These are phyloP conservation scores for Takakia lepidozioides DNA, from an alignment of 225 moss, liverwort and hornwort species.

Conservation along the genomic window DNA sequence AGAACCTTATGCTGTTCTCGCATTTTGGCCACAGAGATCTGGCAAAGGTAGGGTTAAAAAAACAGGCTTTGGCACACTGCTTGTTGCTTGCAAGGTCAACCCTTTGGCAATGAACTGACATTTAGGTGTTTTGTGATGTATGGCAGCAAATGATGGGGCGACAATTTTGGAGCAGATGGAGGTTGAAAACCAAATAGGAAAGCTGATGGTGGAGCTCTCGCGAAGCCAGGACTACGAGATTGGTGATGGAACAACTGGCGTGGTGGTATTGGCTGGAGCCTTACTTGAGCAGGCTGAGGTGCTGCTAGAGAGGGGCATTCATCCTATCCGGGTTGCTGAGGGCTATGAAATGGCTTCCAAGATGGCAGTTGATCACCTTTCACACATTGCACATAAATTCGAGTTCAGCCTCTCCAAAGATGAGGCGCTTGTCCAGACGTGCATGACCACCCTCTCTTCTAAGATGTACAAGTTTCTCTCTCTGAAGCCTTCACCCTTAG, in stretches of 20 bases:
- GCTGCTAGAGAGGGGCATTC: slow-evolving; percentile 87
- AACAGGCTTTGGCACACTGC: too few relatives aligned
- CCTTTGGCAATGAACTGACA: too few relatives aligned
- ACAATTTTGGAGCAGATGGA: slow-evolving; percentile 99
- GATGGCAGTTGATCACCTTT: slow-evolving; percentile 81
- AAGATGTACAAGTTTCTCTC: too few relatives aligned
- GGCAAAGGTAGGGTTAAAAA: too few relatives aligned
- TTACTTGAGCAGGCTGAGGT: slow-evolving; percentile 94
- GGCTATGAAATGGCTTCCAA: slow-evolving; percentile 99
- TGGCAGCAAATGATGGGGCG: slow-evolving; percentile 96
- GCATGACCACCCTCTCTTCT: slow-evolving; percentile 99
- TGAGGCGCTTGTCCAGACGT: slow-evolving; percentile 95
- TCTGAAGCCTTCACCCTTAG: too few relatives aligned
- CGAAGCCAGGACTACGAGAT: slow-evolving; percentile 98
- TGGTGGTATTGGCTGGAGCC: slow-evolving; percentile 94
- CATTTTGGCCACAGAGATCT: too few relatives aligned
- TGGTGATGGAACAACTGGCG: slow-evolving; percentile 95
- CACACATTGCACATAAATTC: slow-evolving; percentile 75
- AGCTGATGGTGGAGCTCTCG: slow-evolving; percentile 99
- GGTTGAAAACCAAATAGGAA: slow-evolving; percentile 95
- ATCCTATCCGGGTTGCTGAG: slow-evolving; percentile 96
- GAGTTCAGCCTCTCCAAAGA: slow-evolving; percentile 71
- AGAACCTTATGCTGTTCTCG: too few relatives aligned
- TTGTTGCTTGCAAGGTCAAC: too few relatives aligned
- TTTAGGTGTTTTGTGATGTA: too few relatives aligned